A percentile compares a stretch with the other conserved stretches of the same genome.
These are phyloP conservation scores for Pseudomicrostroma phylloplanum DNA, from an alignment of 1,284 basidiomycete species.

Conservation along the genomic window DNA sequence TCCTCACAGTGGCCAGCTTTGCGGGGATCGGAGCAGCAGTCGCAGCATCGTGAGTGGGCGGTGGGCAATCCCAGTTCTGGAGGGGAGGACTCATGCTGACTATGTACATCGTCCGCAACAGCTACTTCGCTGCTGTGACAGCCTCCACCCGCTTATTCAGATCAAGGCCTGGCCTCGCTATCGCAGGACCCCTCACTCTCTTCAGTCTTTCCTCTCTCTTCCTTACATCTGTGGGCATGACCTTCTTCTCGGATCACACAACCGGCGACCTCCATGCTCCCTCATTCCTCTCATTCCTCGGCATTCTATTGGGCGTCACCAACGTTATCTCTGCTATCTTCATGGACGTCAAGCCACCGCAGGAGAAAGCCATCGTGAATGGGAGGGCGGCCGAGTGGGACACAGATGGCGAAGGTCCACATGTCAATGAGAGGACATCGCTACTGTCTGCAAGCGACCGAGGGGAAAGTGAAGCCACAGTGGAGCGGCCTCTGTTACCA, in stretches of 20 bases:
- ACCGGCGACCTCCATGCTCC: slow-evolving; percentile 21
- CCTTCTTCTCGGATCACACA: slow-evolving; percentile 18
- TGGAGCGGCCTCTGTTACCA: not conserved
- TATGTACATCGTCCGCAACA: no score
- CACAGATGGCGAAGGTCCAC: not conserved
- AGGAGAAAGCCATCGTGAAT: not conserved
- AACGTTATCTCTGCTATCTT: slow-evolving; percentile 16
- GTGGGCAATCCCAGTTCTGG: no score
- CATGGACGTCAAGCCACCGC: slow-evolving; percentile 2
- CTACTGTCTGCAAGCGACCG: not conserved
- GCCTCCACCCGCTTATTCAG: slow-evolving; percentile 17
- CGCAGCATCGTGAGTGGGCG: not conserved
- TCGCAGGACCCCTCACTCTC: slow-evolving; percentile 21
- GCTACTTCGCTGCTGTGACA: slow-evolving; percentile 19
- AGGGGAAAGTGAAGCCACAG: not conserved
- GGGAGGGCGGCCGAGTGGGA: not conserved
- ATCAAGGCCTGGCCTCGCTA: slow-evolving; percentile 17
- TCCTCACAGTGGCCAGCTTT: not conserved
- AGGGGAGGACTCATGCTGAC: no score
- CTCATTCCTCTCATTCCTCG: slow-evolving; percentile 19
- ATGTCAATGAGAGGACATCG: not conserved
- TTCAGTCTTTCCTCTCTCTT: slow-evolving; percentile 23
- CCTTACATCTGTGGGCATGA: slow-evolving; percentile 14
- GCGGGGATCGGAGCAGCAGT: not conserved
- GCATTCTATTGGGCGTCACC: slow-evolving; percentile 11